Base-by-base conservation (phyloP, 345 rosid species). In the Corchorus olitorius region DNA sequence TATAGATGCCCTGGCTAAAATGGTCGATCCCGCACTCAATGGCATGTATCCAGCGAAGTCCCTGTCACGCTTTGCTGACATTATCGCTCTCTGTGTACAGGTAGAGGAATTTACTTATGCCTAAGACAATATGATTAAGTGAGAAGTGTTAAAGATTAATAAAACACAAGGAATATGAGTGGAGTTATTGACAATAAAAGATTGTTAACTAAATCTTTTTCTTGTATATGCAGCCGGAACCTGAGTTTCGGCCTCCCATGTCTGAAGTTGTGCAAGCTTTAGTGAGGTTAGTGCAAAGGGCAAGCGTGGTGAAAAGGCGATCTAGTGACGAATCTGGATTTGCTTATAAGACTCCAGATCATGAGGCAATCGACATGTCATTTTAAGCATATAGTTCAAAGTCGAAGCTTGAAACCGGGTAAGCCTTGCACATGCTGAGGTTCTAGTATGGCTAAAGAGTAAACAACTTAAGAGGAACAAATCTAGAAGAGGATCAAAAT, bases 41-140 rank as follows among this genome's bases (percentile, higher is more conserved):
- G 99, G 98, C 79, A 97, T 97, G 94, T 97, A 94, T 79, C 98
- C 99, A 43, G 99, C 97, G 14, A 97, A 97, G 84, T 97, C 98
- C 58, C 84, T 97, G 48, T 97, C 99, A 6, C 98, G 99, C 16
- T 97, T 97, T 65, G 99, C 99, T 0, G 99, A 97, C 86, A 94
- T 94, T 50, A 94, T 97, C 62, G 97, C 99, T 46, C 93, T 91
- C 0, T 97, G 99, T 78, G 94, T 97, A 84, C 99, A 97, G 97
- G 99, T 97, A 84, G 85, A 72, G 8, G 7, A 71, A 48, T 33
- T 76, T 33, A 13, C 58, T 55, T 37, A 52, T 65, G 39, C 45
- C 50, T 13, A 52, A 22, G 22, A 33, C 20, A 52, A 37, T 6
- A 7, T 15, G 53, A 14, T 41, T 8, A 13, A 8, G 54, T 19